These are phyloP conservation scores for Scenedesmus sp. DNA, from an alignment of 163 green algal species.

Conservation along the genomic window DNA sequence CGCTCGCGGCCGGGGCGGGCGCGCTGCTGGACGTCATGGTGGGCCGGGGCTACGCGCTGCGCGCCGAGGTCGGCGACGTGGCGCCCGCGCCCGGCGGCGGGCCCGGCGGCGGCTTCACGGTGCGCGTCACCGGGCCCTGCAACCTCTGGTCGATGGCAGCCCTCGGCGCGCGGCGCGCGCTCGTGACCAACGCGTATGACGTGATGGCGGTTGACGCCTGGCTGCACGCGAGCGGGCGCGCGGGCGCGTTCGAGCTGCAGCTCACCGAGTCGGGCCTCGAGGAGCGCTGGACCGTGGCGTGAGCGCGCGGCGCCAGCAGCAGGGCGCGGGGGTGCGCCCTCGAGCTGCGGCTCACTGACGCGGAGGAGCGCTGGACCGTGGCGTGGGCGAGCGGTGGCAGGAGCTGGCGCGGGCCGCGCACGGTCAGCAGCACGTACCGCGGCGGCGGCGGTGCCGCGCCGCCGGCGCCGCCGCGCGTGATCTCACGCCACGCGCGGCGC, in stretches of 20 bases:
- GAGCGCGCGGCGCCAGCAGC: too few species aligned
- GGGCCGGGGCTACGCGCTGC: constrained; percentile 63
- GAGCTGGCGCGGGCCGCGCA: too few species aligned
- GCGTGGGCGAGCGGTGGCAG: too few species aligned
- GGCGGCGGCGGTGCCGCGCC: too few species aligned
- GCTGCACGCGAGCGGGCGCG: constrained; percentile 54
- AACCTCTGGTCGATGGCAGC: constrained; percentile 50
- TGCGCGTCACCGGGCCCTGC: constrained; percentile 7
- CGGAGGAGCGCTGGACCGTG: constrained; percentile 30
- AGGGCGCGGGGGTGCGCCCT: neutral
- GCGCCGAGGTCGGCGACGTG: neutral
- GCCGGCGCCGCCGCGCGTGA: too few species aligned
- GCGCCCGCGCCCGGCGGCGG: neutral
- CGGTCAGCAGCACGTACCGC: too few species aligned
- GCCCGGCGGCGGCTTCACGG: neutral
- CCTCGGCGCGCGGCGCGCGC: constrained; percentile 49
- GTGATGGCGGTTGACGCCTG: constrained; percentile 63
- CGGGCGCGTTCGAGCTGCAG: constrained; percentile 1
- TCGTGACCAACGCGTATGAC: constrained; percentile 65
- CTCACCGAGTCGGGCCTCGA: constrained; percentile 25
- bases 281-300: constrained; percentile 29
- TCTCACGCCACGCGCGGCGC: too few species aligned
- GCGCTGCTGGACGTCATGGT: constrained; percentile 70
- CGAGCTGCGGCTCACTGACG: constrained; percentile 27
- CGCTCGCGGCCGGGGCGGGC: constrained; percentile 54